These are phyloP conservation scores for Davidsoniella neocaledoniae DNA, from an alignment of 2,329 filamentous ascomycete species.

Conservation along the genomic window DNA sequence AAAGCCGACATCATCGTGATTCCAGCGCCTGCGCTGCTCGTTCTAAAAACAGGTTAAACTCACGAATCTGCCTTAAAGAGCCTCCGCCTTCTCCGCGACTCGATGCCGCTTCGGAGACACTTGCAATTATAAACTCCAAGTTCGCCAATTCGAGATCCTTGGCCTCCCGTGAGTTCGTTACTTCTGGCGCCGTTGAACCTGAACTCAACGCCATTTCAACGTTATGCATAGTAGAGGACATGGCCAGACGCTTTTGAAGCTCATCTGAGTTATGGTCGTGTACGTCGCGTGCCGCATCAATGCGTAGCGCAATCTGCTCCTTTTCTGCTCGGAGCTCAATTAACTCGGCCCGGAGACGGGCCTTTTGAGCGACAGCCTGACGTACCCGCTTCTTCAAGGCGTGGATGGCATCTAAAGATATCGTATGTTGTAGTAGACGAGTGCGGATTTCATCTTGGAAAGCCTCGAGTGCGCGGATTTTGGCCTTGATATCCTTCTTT, in stretches of 20 bases:
- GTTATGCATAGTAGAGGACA: slow-evolving; percentile 44
- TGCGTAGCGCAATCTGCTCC: slow-evolving; percentile 43
- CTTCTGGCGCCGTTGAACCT: slow-evolving; percentile 30
- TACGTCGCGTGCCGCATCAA: slow-evolving; percentile 43
- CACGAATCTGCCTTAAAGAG: slow-evolving; percentile 36
- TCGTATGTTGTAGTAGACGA: slow-evolving; percentile 41
- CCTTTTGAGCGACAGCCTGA: slow-evolving; percentile 38
- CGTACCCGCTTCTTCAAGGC: slow-evolving; percentile 40
- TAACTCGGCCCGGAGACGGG: slow-evolving; percentile 42
- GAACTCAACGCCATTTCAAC: slow-evolving; percentile 41
- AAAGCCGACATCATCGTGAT: slow-evolving; percentile 19
- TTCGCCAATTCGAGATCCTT: slow-evolving; percentile 38
- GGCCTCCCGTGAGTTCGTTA: slow-evolving; percentile 21
- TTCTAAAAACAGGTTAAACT: slow-evolving; percentile 49
- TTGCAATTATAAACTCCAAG: slow-evolving; percentile 39
- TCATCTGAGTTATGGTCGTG: slow-evolving; percentile 34
- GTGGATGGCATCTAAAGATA: slow-evolving; percentile 41
- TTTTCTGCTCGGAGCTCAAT: slow-evolving; percentile 39
- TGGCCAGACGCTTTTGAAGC: slow-evolving; percentile 28
- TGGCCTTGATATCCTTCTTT: slow-evolving; percentile 36
- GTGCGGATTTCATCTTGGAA: slow-evolving; percentile 41
- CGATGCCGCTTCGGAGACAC: slow-evolving; percentile 36
- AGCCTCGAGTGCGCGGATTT: slow-evolving; percentile 38
- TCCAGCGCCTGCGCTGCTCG: slow-evolving; percentile 41
- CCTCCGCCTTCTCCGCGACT: slow-evolving; percentile 32